A percentile compares a stretch with the other conserved stretches of the same genome.
Conservation (phyloP, 108 stramenopile species). For the Pseudonitzschia delicatissima region DNA sequence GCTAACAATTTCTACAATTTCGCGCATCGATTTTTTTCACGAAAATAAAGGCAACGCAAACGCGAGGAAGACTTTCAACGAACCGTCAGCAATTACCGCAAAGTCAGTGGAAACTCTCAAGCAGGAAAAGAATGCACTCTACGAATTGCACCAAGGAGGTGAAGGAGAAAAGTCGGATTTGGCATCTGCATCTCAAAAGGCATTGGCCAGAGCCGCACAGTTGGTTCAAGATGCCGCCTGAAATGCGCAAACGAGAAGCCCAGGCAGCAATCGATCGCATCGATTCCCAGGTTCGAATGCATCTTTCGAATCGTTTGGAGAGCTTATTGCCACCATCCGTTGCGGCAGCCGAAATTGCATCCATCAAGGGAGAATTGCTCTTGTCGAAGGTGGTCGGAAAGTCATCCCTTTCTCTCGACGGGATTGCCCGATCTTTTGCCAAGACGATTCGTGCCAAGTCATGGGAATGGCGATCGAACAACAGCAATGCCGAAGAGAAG, state of each 20-base stretch:
- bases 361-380: constrained; percentile 77
- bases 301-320: constrained; percentile 65
- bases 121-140: constrained; percentile 73
- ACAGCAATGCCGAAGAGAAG: constrained; percentile 25
- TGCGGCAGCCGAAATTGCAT: constrained; percentile 62
- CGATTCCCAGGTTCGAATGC: constrained; percentile 51
- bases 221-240: constrained; percentile 73
- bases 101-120: constrained; percentile 67
- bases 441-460: constrained; percentile 40
- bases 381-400: constrained; percentile 73
- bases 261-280: constrained; percentile 67
- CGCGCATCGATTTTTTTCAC: no score
- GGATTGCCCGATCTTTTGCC: constrained; percentile 57
- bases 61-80: constrained; percentile 86
- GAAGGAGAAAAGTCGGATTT: constrained; percentile 72
- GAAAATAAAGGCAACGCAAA: constrained; percentile 60
- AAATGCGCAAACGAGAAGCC: constrained; percentile 68
- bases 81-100: constrained; percentile 76
- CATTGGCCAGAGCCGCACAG: constrained; percentile 74
- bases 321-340: constrained; percentile 54
- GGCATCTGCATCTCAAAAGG: constrained; percentile 74
- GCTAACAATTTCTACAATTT: neutral
- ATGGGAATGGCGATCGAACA: constrained; percentile 49
- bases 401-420: constrained; percentile 57
- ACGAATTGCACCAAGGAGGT: constrained; percentile 66